These are phyloP conservation scores for Nakaseomyces kungkrabaensis DNA, from an alignment of 1,139 yeast species.

Conservation along the genomic window DNA sequence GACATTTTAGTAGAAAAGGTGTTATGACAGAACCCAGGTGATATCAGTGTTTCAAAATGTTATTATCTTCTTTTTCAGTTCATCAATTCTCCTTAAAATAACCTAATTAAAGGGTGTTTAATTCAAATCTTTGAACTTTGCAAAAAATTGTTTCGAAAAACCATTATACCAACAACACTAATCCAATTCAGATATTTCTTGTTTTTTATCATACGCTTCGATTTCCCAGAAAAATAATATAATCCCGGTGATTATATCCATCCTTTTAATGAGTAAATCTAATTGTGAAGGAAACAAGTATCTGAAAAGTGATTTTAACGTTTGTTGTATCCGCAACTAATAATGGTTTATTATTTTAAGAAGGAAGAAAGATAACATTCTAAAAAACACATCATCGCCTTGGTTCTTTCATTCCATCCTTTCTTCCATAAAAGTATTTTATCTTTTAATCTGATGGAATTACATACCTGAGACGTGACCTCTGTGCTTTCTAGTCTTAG, in stretches of 20 bases:
- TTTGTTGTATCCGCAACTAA: neutral
- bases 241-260: conserved; percentile 1
- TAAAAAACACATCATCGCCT: conserved; percentile 27
- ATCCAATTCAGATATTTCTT: neutral
- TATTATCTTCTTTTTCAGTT: neutral
- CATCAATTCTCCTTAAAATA: neutral
- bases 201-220: no score
- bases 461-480: conserved; percentile 99
- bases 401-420: conserved; percentile 34
- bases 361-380: conserved; percentile 3
- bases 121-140: neutral
- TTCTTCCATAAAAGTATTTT: conserved; percentile 8
- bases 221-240: neutral
- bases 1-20: neutral
- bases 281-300: no score
- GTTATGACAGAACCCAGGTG: neutral
- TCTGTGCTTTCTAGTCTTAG: conserved; percentile 99
- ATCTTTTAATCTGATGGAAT: conserved; percentile 20
- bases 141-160: neutral
- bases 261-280: neutral
- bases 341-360: neutral
- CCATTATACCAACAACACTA: no score
- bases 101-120: neutral
- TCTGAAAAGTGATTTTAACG: neutral
- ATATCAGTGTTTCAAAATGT: conserved; percentile 1